Conservation (phyloP, 1,284 basidiomycete genomes). For the Moesziomyces parantarcticus region DNA sequence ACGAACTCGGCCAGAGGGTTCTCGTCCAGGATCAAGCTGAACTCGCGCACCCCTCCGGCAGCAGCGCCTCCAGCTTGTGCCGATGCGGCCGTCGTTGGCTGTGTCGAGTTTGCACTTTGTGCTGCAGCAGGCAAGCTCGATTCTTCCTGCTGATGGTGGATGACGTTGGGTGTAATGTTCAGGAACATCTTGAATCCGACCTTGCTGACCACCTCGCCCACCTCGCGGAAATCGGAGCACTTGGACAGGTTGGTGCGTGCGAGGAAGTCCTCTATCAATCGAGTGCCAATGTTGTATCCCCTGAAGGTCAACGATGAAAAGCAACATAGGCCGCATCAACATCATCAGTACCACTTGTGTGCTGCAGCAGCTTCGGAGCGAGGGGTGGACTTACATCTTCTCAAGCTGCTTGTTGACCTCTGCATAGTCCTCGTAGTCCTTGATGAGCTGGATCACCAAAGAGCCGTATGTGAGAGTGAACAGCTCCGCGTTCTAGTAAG, state of each 20-base stretch:
- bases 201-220: conserved; percentile 71
- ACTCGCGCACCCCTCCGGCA: conserved; percentile 69
- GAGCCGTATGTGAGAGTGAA: conserved; percentile 98
- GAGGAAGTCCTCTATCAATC: conserved; percentile 96
- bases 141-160: conserved; percentile 71
- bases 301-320: conserved; percentile 70
- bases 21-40: conserved; percentile 89
- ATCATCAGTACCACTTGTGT: not conserved
- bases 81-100: conserved; percentile 10
- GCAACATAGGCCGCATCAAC: not conserved
- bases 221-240: conserved; percentile 90
- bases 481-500: conserved; percentile 82
- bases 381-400: conserved; percentile 71
- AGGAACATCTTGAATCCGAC: conserved; percentile 99
- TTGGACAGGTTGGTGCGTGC: conserved; percentile 77
- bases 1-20: conserved; percentile 98
- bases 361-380: not conserved
- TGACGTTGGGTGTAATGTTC: conserved; percentile 86
- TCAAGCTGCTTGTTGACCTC: conserved; percentile 79
- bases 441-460: conserved; percentile 96
- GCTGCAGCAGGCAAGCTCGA: conserved; percentile 33
- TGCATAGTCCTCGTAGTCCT: conserved; percentile 97
- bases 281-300: conserved; percentile 98
- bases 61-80: conserved; percentile 8
- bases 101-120: conserved; percentile 13